These are phyloP conservation scores for Pinus albicaulis DNA, from an alignment of 75 land plant species.

Conservation along the genomic window DNA sequence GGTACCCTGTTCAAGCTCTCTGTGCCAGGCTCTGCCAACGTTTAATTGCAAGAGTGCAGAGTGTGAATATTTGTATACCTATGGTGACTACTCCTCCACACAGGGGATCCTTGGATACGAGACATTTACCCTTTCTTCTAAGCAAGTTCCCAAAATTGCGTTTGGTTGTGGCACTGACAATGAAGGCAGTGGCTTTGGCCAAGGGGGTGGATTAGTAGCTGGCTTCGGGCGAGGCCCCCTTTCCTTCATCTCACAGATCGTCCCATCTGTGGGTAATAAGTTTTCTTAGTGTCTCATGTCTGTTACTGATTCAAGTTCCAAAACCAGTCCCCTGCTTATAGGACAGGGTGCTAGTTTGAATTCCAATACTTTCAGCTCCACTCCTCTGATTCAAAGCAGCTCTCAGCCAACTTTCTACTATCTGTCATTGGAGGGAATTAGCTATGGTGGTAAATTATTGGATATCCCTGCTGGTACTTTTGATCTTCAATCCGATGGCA, in stretches of 20 bases:
- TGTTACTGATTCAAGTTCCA: constrained; percentile 34
- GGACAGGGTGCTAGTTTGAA: constrained; percentile 11
- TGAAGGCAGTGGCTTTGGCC: constrained; percentile 35
- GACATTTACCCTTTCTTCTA: constrained; percentile 37
- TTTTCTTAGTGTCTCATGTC: constrained; percentile 75
- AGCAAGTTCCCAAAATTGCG: no score
- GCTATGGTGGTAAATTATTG: constrained; percentile 2
- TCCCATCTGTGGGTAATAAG: constrained; percentile 31
- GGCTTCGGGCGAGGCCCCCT: constrained; percentile 67
- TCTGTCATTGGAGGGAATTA: constrained; percentile 25
- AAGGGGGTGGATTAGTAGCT: constrained; percentile 50
- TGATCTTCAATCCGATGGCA: neutral
- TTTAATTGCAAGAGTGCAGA: no score
- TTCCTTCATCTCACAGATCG: constrained; percentile 63
- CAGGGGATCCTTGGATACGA: constrained; percentile 55
- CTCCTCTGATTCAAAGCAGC: constrained; percentile 50
- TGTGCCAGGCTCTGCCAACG: no score
- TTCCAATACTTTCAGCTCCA: constrained; percentile 19
- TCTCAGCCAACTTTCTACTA: constrained; percentile 54
- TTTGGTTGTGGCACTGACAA: neutral
- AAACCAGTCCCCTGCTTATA: constrained; percentile 49
- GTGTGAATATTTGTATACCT: constrained; percentile 65
- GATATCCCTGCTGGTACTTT: neutral
- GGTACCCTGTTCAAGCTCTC: neutral
- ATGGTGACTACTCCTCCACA: constrained; percentile 67